Conservation (phyloP, 179 eudicot genomes). For the Gypsophila paniculata region DNA sequence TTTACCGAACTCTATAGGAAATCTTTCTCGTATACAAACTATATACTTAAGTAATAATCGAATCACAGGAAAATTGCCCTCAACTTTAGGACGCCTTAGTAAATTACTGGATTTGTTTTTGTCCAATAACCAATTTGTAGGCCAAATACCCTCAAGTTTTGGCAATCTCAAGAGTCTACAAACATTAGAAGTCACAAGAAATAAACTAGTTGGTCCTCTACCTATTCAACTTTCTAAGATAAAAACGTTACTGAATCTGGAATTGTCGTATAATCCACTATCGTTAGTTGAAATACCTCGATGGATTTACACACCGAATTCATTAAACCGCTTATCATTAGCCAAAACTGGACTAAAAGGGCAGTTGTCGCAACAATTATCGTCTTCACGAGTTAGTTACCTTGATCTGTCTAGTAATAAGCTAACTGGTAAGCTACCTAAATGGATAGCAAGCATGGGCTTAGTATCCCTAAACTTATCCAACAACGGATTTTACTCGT, state of each 20-base stretch:
- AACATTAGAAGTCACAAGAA: conserved; percentile 46
- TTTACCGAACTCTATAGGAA: conserved; percentile 48
- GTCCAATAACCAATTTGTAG: conserved; percentile 45
- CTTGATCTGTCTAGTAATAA: conserved; percentile 36
- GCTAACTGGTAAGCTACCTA: conserved; percentile 55
- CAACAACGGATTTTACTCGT: conserved; percentile 45
- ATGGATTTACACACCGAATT: conserved; percentile 29
- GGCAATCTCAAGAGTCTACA: conserved; percentile 43
- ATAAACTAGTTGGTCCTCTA: conserved; percentile 30
- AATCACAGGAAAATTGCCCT: conserved; percentile 49
- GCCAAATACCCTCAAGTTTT: conserved; percentile 55
- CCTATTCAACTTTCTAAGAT: conserved; percentile 40
- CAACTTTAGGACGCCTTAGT: conserved; percentile 45
- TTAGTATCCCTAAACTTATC: conserved; percentile 54
- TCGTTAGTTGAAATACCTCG: conserved; percentile 31
- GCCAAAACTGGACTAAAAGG: conserved; percentile 54
- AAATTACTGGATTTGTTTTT: conserved; percentile 41
- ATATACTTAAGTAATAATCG: conserved; percentile 45
- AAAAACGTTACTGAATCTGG: conserved; percentile 31
- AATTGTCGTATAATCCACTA: conserved; percentile 54
- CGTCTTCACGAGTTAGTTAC: conserved; percentile 34
- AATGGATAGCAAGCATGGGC: conserved; percentile 68
- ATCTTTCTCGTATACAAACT: conserved; percentile 36
- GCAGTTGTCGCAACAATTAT: conserved; percentile 39
- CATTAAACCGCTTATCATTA: conserved; percentile 31